These are phyloP conservation scores for Rhodotorula graminis DNA, from an alignment of 768 basidiomycete species.

Conservation along the genomic window DNA sequence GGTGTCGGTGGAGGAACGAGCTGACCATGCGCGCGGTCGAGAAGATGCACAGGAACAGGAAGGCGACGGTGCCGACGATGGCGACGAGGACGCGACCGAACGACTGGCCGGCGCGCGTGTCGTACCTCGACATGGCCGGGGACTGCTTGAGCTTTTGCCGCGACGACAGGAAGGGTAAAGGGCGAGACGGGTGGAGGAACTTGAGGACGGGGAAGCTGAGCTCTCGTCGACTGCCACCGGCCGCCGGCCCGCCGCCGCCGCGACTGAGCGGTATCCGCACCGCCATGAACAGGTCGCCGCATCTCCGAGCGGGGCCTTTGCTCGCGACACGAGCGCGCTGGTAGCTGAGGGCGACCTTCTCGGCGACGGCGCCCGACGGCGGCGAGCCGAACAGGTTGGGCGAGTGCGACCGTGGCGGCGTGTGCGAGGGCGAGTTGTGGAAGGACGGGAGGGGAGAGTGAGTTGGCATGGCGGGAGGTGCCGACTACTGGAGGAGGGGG, in stretches of 20 bases:
- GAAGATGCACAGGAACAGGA: conserved; percentile 2
- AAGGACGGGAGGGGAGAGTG: conserved; percentile 33
- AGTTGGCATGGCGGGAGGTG: conserved; percentile 12
- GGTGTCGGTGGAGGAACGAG: background rate
- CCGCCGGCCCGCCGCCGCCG: background rate
- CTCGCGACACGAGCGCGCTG: conserved; percentile 1
- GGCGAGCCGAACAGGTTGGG: conserved; percentile 12
- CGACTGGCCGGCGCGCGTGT: conserved; percentile 1
- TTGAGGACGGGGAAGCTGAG: conserved; percentile 24
- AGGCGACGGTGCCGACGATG: conserved; percentile 6
- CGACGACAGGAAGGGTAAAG: conserved; percentile 2
- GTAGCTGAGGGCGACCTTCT: conserved; percentile 33
- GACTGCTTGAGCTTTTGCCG: background rate
- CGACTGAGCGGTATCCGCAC: conserved; percentile 12
- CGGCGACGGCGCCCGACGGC: conserved; percentile 14
- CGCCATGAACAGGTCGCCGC: conserved; percentile 3
- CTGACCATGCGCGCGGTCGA: background rate
- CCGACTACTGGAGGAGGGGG: no score
- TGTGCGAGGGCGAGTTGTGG: conserved; percentile 26
- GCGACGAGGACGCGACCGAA: background rate
- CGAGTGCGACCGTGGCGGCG: conserved; percentile 20
- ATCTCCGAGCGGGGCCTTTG: background rate
- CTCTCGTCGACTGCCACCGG: background rate
- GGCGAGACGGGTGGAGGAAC: conserved; percentile 22
- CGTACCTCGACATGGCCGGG: conserved; percentile 14